phyloP scores from a whole-genome alignment of 148 eudicot genomes.

The Camellia japonica region DNA sequence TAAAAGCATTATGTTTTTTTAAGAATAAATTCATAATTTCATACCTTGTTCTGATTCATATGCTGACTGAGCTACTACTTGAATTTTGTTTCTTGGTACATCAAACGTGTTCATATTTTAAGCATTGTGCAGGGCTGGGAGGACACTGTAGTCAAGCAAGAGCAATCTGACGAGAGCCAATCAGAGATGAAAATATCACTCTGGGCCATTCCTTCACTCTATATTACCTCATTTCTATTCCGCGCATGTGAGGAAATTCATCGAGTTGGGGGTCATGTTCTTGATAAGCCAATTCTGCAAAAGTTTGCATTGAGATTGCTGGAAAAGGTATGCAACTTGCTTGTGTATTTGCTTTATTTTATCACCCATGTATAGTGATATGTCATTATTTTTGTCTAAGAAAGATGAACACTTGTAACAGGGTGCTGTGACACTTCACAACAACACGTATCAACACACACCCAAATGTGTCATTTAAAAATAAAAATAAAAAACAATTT shows the following conservation, averaged over 20 bases:
- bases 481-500: too few relatives aligned
- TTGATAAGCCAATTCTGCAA: constrained; percentile 76
- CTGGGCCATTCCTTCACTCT: constrained; percentile 85
- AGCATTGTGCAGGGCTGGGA: constrained; percentile 83
- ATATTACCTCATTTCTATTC: constrained; percentile 73
- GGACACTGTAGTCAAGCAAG: constrained; percentile 86
- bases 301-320: constrained; percentile 60
- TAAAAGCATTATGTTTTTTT: not conserved
- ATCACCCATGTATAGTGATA: not conserved
- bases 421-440: too few relatives aligned
- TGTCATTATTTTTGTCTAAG: not conserved
- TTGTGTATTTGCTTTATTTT: not conserved
- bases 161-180: constrained; percentile 58
- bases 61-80: not conserved
- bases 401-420: too few relatives aligned
- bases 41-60: not conserved
- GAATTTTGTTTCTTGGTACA: not conserved
- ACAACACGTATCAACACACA: too few relatives aligned
- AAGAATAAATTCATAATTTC: not conserved
- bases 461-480: too few relatives aligned
- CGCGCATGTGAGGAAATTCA: constrained; percentile 92
- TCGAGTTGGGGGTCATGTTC: constrained; percentile 93
- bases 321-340: constrained; percentile 60
- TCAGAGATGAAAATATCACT: constrained; percentile 88
- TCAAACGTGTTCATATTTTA: constrained; percentile 14